These are phyloP conservation scores for Globisporangium nunn DNA, from an alignment of 352 stramenopile genomes.

Conservation along the genomic window DNA sequence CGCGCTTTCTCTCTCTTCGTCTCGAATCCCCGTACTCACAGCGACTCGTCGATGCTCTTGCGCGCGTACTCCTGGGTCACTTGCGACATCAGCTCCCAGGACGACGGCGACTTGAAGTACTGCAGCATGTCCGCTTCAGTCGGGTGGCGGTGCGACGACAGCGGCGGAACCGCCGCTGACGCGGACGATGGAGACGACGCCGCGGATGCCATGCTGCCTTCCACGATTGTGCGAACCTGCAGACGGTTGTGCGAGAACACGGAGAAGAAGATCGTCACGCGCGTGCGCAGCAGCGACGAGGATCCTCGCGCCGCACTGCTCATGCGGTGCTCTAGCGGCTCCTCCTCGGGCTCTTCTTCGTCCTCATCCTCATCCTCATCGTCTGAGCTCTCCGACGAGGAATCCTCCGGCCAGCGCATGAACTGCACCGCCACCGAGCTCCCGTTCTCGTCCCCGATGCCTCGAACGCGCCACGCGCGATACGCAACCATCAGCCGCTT, in stretches of 20 bases:
- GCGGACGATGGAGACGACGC: slow-evolving; percentile 11
- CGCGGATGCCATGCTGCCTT: slow-evolving; percentile 44
- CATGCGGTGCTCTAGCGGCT: slow-evolving; percentile 23
- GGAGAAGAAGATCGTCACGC: slow-evolving; percentile 61
- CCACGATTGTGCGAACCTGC: slow-evolving; percentile 55
- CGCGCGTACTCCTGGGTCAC: slow-evolving; percentile 47
- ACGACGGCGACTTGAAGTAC: slow-evolving; percentile 64
- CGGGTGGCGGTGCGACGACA: slow-evolving; percentile 14
- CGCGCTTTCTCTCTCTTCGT: background rate
- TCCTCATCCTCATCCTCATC: slow-evolving; percentile 25
- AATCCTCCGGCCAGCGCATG: slow-evolving; percentile 57
- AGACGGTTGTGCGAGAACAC: slow-evolving; percentile 36
- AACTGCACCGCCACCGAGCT: slow-evolving; percentile 45
- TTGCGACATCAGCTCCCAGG: slow-evolving; percentile 63
- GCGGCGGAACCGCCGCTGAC: slow-evolving; percentile 6
- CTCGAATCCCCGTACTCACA: slow-evolving; percentile 1
- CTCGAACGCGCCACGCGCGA: slow-evolving; percentile 53
- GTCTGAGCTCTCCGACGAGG: slow-evolving; percentile 4
- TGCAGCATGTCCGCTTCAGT: slow-evolving; percentile 59
- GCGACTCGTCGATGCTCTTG: slow-evolving; percentile 8
- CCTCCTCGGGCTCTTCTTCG: slow-evolving; percentile 42
- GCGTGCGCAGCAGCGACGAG: slow-evolving; percentile 33
- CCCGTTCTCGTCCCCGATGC: slow-evolving; percentile 37
- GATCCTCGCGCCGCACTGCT: too few relatives aligned
- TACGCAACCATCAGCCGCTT: slow-evolving; percentile 52